A percentile compares a stretch with the other conserved stretches of the same genome.
Evolutionary conservation across 2,329 filamentous ascomycete species (phyloP).

Genomic region (Amauroascus niger): DNA sequence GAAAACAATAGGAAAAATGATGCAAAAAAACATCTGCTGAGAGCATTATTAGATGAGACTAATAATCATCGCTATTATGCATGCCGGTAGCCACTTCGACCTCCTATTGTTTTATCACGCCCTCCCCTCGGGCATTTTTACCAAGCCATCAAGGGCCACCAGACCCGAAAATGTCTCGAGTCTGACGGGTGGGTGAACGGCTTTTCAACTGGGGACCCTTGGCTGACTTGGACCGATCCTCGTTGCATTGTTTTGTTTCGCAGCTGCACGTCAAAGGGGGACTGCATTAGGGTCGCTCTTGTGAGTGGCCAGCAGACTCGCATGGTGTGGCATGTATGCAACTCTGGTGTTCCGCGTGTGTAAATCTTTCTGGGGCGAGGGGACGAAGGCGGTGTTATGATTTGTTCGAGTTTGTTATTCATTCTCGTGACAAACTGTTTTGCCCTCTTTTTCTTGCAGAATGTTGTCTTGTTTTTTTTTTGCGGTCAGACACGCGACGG

Average conservation of each 20-base stretch:
- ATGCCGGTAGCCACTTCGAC: neutral
- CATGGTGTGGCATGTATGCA: constrained; percentile 5
- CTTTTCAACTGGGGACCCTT: constrained; percentile 6
- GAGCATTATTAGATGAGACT: constrained; percentile 6
- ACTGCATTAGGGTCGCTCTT: constrained; percentile 7
- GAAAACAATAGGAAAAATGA: neutral
- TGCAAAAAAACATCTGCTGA: neutral
- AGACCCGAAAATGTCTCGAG: neutral
- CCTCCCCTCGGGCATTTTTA: constrained; percentile 1
- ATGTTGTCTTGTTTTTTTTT: too few relatives aligned
- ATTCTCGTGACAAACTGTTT: neutral
- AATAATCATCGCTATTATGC: constrained; percentile 2
- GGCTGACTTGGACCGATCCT: constrained; percentile 8
- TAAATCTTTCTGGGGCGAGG: neutral
- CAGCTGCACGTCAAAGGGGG: constrained; percentile 6
- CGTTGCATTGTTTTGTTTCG: constrained; percentile 2
- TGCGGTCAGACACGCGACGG: neutral
- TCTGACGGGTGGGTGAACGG: neutral
- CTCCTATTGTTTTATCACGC: neutral
- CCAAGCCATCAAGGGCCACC: neutral
- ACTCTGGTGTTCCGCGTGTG: neutral
- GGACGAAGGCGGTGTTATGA: neutral
- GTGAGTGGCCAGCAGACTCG: constrained; percentile 7
- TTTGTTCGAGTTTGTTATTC: neutral
- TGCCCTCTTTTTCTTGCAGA: neutral